Evolutionary conservation across 495 filamentous ascomycete genomes (phyloP), one percentile per base, ranked within the genome.

Genomic region (Platismatia glauca): DNA sequence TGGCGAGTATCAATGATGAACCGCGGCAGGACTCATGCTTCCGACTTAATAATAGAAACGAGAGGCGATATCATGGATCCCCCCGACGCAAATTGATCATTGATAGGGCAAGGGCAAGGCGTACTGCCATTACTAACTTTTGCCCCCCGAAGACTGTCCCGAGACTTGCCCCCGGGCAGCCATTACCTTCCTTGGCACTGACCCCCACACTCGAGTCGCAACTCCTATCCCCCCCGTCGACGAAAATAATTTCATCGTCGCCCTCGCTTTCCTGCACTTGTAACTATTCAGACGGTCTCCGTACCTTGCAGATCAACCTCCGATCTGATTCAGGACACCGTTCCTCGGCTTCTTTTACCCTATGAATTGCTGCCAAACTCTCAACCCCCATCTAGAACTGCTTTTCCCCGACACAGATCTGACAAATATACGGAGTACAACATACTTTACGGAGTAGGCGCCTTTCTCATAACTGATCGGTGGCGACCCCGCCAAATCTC

Each of bases 31-130:
- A 43, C 16, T 18, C 4, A 18, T 16, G 20, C 18, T 33, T 33
- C 27, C 4, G 20, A 9, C 24, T 37, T 55, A 61, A 55, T 52
- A 61, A 61, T 61, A 61, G 59, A 55, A 41, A 41, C 13, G 1
- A 52, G 59, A 12, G 59, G 59, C 48, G 37, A 61, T 31, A 35
- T 35, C 34, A 35, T 33, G n/a, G n/a, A 33, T 41, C 27, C 38
- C 37, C 8, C 34, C 12, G 46, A 55, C n/a, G 16, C 15, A 22
- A 50, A 24, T n/a, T n/a, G 35, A 24, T 22, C 7, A 18, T 29
- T 43, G 48, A 61, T 61, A 61, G 59, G 59, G 46, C 48, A 55
- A 61, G 59, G 59, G 46, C 48, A 55, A 61, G 59, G 59, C 59
- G 7, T 22, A 44, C 57, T 59, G 46, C 44, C 46, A 27, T 11